A percentile compares a stretch with the other conserved stretches of the same genome.
These are phyloP conservation scores for Salisapilia sapeloensis DNA, from an alignment of 352 stramenopile genomes.

Conservation along the genomic window DNA sequence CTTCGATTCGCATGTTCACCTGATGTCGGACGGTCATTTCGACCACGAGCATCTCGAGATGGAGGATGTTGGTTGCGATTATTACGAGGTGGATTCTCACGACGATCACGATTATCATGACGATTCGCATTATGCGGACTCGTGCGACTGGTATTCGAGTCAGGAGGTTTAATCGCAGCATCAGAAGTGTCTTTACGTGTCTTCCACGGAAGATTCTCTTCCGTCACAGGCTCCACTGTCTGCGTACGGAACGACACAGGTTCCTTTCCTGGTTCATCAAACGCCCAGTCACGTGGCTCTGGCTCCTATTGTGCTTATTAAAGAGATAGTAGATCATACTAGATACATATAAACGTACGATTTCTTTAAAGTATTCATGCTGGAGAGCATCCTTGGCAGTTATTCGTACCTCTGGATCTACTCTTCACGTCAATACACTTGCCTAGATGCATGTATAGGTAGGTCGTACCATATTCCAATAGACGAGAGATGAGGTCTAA, in stretches of 20 bases:
- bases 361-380: constrained; percentile 88
- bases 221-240: constrained; percentile 48
- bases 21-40: too few species aligned
- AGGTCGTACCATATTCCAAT: constrained; percentile 55
- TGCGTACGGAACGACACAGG: constrained; percentile 75
- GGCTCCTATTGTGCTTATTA: constrained; percentile 30
- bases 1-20: too few species aligned
- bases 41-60: too few species aligned
- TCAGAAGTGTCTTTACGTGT: constrained; percentile 22
- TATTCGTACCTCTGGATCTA: constrained; percentile 81
- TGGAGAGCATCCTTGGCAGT: constrained; percentile 83
- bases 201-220: constrained; percentile 65
- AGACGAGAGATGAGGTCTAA: constrained; percentile 62
- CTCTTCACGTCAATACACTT: background rate
- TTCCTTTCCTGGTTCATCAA: constrained; percentile 77
- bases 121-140: too few species aligned
- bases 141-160: too few species aligned
- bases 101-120: too few species aligned
- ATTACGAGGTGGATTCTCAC: too few species aligned
- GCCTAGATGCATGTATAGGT: background rate
- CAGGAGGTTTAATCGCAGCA: too few species aligned
- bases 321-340: background rate
- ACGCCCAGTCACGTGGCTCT: constrained; percentile 71
- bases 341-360: constrained; percentile 18
- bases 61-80: too few species aligned